These are phyloP conservation scores for Dryas integrifolia DNA, from an alignment of 331 rosid genomes.

Conservation along the genomic window DNA sequence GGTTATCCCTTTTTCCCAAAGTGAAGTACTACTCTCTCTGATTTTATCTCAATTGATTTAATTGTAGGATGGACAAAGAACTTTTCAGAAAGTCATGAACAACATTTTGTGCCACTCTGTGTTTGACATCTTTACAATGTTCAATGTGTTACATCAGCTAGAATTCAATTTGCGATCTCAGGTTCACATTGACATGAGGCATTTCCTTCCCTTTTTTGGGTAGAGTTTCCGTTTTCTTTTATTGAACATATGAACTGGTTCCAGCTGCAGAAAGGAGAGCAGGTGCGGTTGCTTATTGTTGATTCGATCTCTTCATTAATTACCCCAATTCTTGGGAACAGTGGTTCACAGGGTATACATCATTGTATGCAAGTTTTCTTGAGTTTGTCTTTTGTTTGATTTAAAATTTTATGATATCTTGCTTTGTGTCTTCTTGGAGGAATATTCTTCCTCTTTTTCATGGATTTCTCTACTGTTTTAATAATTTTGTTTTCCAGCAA, in stretches of 20 bases:
- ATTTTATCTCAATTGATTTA: background rate
- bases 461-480: slow-evolving; percentile 13
- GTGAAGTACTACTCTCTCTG: slow-evolving; percentile 22
- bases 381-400: background rate
- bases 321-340: slow-evolving; percentile 77
- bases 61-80: slow-evolving; percentile 39
- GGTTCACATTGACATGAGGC: slow-evolving; percentile 44
- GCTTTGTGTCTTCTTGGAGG: background rate
- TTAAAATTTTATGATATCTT: background rate
- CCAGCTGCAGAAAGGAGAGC: slow-evolving; percentile 46
- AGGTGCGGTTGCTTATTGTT: slow-evolving; percentile 62
- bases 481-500: slow-evolving; percentile 8
- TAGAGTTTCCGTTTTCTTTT: slow-evolving; percentile 15
- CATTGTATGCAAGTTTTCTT: slow-evolving; percentile 17
- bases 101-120: slow-evolving; percentile 67
- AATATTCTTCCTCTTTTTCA: background rate
- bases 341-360: slow-evolving; percentile 71
- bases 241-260: slow-evolving; percentile 26
- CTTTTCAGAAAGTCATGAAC: slow-evolving; percentile 55
- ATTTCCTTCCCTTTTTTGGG: background rate
- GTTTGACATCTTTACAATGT: slow-evolving; percentile 72
- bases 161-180: slow-evolving; percentile 52
- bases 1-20: background rate
- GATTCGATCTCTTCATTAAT: slow-evolving; percentile 83
- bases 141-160: slow-evolving; percentile 66